These are phyloP conservation scores for Vitis rupestris DNA, from an alignment of 164 flowering plant species.

Conservation along the genomic window DNA sequence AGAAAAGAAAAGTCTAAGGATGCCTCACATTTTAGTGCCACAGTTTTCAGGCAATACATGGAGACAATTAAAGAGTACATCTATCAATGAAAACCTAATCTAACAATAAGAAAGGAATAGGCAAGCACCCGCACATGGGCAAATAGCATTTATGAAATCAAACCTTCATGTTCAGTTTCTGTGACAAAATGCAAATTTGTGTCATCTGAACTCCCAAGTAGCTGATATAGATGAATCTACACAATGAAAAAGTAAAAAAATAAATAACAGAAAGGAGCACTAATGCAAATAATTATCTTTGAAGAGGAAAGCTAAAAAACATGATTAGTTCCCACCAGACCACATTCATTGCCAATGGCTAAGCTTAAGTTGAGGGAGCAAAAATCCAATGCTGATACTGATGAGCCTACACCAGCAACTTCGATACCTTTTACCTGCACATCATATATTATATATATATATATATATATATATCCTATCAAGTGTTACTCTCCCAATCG, in stretches of 20 bases:
- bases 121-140: neutral
- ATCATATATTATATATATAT: slow-evolving; percentile 3
- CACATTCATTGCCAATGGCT: slow-evolving; percentile 73
- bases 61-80: neutral
- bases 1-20: too few species aligned
- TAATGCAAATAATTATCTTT: neutral
- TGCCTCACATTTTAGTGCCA: too few species aligned
- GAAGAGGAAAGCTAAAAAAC: neutral
- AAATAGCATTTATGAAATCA: neutral
- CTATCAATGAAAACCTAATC: neutral
- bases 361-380: slow-evolving; percentile 48
- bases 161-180: slow-evolving; percentile 49
- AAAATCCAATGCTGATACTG: slow-evolving; percentile 69
- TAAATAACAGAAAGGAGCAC: neutral
- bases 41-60: too few species aligned
- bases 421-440: slow-evolving; percentile 50
- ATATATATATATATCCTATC: neutral
- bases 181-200: slow-evolving; percentile 46
- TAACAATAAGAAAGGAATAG: neutral
- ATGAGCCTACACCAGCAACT: slow-evolving; percentile 37
- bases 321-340: slow-evolving; percentile 57
- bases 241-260: slow-evolving; percentile 4
- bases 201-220: slow-evolving; percentile 37
- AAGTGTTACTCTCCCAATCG: neutral
- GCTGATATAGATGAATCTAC: slow-evolving; percentile 63